Conservation (phyloP, 2,329 filamentous ascomycete genomes). For the Pseudogymnoascus sp. region DNA sequence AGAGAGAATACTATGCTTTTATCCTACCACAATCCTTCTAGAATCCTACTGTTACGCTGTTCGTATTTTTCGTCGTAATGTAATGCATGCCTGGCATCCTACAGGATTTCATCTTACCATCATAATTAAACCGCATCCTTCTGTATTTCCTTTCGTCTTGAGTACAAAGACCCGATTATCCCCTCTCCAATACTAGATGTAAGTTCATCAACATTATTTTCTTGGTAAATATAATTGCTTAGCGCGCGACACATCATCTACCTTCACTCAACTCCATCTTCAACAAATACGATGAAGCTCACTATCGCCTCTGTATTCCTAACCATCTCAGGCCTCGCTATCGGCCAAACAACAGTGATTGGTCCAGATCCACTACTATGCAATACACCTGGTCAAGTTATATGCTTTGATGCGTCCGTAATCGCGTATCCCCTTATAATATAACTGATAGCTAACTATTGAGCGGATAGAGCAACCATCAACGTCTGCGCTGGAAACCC, state of each 20-base stretch:
- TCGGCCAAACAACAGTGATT: neutral
- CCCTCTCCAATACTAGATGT: neutral
- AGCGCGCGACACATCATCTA: neutral
- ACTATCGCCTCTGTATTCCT: neutral
- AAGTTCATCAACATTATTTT: neutral
- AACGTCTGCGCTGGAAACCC: too few relatives aligned
- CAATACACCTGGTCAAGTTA: too few relatives aligned
- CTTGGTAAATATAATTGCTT: neutral
- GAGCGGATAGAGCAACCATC: neutral
- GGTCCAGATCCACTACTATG: too few relatives aligned
- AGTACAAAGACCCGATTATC: neutral
- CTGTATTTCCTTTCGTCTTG: neutral
- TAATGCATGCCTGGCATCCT: neutral
- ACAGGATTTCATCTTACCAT: neutral
- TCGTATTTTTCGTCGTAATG: neutral
- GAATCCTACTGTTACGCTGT: neutral
- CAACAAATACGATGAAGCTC: neutral
- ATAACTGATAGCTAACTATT: neutral
- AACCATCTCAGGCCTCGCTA: neutral
- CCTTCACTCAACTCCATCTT: neutral
- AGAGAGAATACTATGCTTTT: too few relatives aligned
- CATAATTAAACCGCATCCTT: neutral
- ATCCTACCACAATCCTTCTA: neutral
- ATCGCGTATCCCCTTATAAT: neutral
- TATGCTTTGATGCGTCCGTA: neutral